A percentile compares a stretch with the other conserved stretches of the same genome.
Conservation (phyloP, 2,329 filamentous ascomycete genomes). For the Bipolaris gigantea region DNA sequence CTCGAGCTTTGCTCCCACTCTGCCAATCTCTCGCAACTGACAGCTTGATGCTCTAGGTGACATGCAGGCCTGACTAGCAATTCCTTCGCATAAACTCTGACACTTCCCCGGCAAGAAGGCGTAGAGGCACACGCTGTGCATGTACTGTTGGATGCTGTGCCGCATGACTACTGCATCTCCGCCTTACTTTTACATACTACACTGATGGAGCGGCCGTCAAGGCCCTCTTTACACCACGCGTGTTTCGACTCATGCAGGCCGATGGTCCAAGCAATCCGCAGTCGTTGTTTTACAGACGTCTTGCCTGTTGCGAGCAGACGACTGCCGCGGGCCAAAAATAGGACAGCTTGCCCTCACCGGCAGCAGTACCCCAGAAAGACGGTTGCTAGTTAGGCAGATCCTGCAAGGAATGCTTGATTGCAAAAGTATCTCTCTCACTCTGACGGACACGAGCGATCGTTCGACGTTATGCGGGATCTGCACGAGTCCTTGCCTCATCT, state of each 20-base stretch:
- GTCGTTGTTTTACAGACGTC: conserved; percentile 13
- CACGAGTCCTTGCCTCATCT: conserved; percentile 35
- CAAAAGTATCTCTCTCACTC: conserved; percentile 17
- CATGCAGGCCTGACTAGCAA: not conserved
- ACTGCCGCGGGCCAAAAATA: conserved; percentile 36
- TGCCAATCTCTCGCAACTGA: not conserved
- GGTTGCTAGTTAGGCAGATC: conserved; percentile 26
- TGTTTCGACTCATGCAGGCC: conserved; percentile 26
- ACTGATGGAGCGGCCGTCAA: conserved; percentile 13
- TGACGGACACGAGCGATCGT: conserved; percentile 28
- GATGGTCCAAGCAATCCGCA: conserved; percentile 15
- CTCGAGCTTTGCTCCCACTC: conserved; percentile 1
- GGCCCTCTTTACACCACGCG: conserved; percentile 14
- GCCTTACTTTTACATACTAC: conserved; percentile 7
- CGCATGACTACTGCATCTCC: conserved; percentile 16
- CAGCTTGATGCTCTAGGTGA: not conserved
- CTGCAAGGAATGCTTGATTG: conserved; percentile 16
- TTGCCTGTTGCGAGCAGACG: conserved; percentile 19
- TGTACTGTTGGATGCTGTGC: conserved; percentile 7
- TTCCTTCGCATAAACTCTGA: conserved; percentile 5
- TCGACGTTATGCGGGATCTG: conserved; percentile 35
- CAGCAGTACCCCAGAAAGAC: conserved; percentile 34
- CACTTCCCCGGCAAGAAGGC: conserved; percentile 4
- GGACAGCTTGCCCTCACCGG: conserved; percentile 25
- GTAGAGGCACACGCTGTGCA: conserved; percentile 3